Evolutionary conservation across 163 green algal species (phyloP), one percentile per base, ranked within the genome.

Genomic region (Trebouxiophyceae sp.): DNA sequence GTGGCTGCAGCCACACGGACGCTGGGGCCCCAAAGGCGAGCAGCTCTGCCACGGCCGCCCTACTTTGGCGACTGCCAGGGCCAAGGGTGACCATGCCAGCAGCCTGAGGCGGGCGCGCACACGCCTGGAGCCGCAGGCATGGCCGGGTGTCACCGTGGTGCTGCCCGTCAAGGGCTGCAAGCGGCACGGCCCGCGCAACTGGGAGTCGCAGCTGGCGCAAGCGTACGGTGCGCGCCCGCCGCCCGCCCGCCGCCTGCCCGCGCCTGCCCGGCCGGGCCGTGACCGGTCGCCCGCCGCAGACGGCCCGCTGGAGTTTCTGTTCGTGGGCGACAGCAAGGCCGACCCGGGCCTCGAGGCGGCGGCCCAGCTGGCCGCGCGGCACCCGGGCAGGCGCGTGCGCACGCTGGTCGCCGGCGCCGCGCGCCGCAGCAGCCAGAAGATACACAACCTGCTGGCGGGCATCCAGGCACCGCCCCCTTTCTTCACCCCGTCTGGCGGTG

Each of bases 391-490:
- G 16, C 8, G 39, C 39, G 39, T 50, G 39, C 39, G 32, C 62
- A 22, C 32, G 23, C 26, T 91, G 7, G 63, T 79, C 26, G 74
- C 85, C 39, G n/a, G 80, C 84, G 0, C 60, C 63, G 12, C 74
- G 87, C 16, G 66, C 67, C 2, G 65, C 19, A 3, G 76, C 66
- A 93, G 81, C 63, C 91, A 97, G 72, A 97, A 97, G 69, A 92
- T 95, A 8, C 81, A 91, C 79, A 96, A 96, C 34, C 50, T 79
- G 2, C 57, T 69, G 31, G 46, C 33, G 27, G 73, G 73, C 60
- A 71, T 79, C 26, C 30, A 30, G 27, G 46, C 45, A n/a, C n/a
- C n/a, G n/a, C n/a, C n/a, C n/a, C n/a, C n/a, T n/a, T n/a, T n/a
- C n/a, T n/a, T n/a, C n/a, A n/a, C n/a, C n/a, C n/a, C n/a, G n/a